phyloP scores from a whole-genome alignment of 2,329 filamentous ascomycete genomes.

The Aspergillus bombycis region DNA sequence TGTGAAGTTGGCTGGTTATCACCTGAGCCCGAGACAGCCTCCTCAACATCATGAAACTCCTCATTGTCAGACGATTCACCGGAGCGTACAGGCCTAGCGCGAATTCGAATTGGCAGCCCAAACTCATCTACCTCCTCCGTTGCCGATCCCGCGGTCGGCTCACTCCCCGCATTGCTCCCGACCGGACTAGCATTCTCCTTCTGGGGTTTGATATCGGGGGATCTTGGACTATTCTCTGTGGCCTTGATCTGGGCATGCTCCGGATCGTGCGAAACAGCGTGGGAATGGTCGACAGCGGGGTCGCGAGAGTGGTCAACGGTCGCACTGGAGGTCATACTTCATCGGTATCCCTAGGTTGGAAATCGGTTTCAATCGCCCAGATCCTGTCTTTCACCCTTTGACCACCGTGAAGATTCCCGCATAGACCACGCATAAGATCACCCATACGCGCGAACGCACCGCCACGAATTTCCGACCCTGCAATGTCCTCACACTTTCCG shows the following conservation, averaged over 20 bases:
- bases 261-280: slow-evolving; percentile 12
- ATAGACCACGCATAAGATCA: slow-evolving; percentile 11
- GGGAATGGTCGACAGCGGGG: slow-evolving; percentile 22
- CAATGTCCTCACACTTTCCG: slow-evolving; percentile 4
- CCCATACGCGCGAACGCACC: slow-evolving; percentile 24
- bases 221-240: slow-evolving; percentile 11
- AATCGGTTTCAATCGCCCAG: slow-evolving; percentile 2
- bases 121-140: slow-evolving; percentile 42
- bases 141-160: slow-evolving; percentile 5
- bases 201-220: slow-evolving; percentile 15
- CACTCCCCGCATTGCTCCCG: slow-evolving; percentile 9
- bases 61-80: slow-evolving; percentile 22
- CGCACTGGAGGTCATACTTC: slow-evolving; percentile 38
- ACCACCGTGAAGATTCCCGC: slow-evolving; percentile 21
- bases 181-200: slow-evolving; percentile 21
- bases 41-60: slow-evolving; percentile 25
- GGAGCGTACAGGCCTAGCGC: slow-evolving; percentile 21
- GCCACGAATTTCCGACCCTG: neutral
- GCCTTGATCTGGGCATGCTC: slow-evolving; percentile 15
- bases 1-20: slow-evolving; percentile 1
- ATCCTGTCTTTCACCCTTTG: slow-evolving; percentile 13
- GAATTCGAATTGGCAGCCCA: slow-evolving; percentile 41
- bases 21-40: slow-evolving; percentile 6
- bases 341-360: slow-evolving; percentile 15
- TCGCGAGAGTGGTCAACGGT: slow-evolving; percentile 32